A percentile compares a stretch with the other conserved stretches of the same genome.
phyloP scores from a whole-genome alignment of 495 filamentous ascomycete genomes.

The Massariosphaeria phaeospora region DNA sequence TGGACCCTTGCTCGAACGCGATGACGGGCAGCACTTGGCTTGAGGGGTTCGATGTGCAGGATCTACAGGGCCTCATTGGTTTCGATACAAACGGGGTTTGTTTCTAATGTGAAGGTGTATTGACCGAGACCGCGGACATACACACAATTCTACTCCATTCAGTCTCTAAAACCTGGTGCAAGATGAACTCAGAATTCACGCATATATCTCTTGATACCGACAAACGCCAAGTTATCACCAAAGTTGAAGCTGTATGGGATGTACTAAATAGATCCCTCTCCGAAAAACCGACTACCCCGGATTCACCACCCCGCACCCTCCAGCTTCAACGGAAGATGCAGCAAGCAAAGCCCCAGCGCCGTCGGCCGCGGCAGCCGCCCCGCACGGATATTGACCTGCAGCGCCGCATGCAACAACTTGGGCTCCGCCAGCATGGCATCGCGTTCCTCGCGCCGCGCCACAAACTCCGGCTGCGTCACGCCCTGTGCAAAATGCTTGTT shows the following conservation, averaged over 20 bases:
- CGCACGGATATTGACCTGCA: slow-evolving; percentile 58
- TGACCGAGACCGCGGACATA: no score
- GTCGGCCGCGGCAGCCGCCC: slow-evolving; percentile 44
- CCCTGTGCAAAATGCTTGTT: slow-evolving; percentile 53
- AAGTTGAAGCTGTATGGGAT: no score
- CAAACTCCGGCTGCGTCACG: slow-evolving; percentile 46
- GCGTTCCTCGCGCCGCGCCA: slow-evolving; percentile 44
- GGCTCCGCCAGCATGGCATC: slow-evolving; percentile 50
- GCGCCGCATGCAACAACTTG: slow-evolving; percentile 49
- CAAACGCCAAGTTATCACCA: no score
- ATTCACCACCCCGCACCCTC: slow-evolving; percentile 4
- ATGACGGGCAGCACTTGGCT: neutral
- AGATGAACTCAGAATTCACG: no score
- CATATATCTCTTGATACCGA: no score
- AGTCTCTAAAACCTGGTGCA: no score
- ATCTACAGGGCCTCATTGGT: slow-evolving; percentile 5
- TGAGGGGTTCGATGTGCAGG: slow-evolving; percentile 1
- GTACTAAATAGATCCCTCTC: no score
- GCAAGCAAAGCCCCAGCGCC: slow-evolving; percentile 38
- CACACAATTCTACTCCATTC: no score
- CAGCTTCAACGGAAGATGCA: slow-evolving; percentile 47
- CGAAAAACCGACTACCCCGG: no score
- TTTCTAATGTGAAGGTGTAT: no score
- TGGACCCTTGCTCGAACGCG: neutral
- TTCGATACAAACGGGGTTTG: neutral